These are phyloP conservation scores for Termitomyces heimii DNA, from an alignment of 768 basidiomycete species.

Conservation along the genomic window DNA sequence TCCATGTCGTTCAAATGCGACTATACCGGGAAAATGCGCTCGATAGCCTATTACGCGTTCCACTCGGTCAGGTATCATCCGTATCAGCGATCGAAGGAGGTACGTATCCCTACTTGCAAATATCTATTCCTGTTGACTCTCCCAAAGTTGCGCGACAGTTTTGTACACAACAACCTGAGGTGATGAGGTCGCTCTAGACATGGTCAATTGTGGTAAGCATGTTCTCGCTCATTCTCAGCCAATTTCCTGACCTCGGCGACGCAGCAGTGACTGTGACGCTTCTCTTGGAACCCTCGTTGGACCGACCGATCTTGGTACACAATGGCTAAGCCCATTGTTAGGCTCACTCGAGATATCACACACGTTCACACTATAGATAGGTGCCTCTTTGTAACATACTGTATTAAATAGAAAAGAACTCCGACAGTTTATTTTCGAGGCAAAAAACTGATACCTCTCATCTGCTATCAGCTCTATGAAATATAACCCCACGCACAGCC, in stretches of 20 bases:
- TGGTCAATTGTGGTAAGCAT: background rate
- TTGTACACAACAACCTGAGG: background rate
- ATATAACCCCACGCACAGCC: too few species aligned
- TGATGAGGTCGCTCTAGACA: background rate
- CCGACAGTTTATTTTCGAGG: too few species aligned
- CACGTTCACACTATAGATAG: too few species aligned
- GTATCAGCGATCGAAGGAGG: background rate
- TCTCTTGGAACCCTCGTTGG: background rate
- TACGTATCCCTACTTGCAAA: background rate
- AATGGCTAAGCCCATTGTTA: background rate
- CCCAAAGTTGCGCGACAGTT: background rate
- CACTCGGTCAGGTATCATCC: background rate
- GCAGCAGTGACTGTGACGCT: background rate
- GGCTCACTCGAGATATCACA: background rate
- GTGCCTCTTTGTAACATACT: too few species aligned
- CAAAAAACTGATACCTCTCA: too few species aligned
- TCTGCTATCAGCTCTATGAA: background rate
- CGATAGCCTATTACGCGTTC: background rate
- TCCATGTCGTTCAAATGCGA: background rate
- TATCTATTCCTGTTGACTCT: background rate
- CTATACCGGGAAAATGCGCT: background rate
- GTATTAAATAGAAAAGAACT: too few species aligned
- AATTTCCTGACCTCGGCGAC: background rate
- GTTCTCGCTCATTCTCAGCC: background rate
- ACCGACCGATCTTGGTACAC: background rate